Percentiles rank a stretch among this genome's conserved stretches.
Evolutionary conservation across 164 flowering plant genomes (phyloP).

Genomic region (Vitis cinerea): DNA sequence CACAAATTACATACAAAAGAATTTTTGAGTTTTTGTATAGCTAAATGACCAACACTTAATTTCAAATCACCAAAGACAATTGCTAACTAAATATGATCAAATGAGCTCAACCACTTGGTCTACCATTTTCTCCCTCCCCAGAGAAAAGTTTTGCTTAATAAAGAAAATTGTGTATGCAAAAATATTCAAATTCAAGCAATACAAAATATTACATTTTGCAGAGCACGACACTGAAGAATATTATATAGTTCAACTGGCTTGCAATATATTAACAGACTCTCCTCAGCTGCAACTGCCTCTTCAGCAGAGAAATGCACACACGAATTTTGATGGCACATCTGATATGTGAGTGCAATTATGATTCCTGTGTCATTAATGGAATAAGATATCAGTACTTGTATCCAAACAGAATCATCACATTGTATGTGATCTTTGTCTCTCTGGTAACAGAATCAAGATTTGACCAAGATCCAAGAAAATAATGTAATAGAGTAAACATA

Average conservation of each 20-base stretch:
- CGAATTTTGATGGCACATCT: slow-evolving; percentile 45
- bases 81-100: not conserved
- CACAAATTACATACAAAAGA: too few relatives aligned
- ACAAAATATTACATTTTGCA: slow-evolving; percentile 27
- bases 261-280: slow-evolving; percentile 44
- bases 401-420: too few relatives aligned
- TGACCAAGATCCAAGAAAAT: too few relatives aligned
- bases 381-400: not conserved
- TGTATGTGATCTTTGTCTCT: too few relatives aligned
- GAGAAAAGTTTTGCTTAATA: too few relatives aligned
- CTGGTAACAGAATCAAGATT: too few relatives aligned
- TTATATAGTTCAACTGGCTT: slow-evolving; percentile 57
- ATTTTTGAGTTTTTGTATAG: too few relatives aligned
- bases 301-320: slow-evolving; percentile 29
- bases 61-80: not conserved
- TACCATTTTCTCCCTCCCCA: too few relatives aligned
- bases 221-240: slow-evolving; percentile 40
- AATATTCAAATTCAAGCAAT: not conserved
- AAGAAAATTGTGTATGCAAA: not conserved
- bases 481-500: too few relatives aligned
- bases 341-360: slow-evolving; percentile 7
- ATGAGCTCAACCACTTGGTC: too few relatives aligned
- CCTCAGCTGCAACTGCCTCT: slow-evolving; percentile 37
- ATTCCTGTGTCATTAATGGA: slow-evolving; percentile 13
- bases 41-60: not conserved